These are phyloP conservation scores for Rhynchospora pubera DNA, from an alignment of 176 grass and related monocot genomes.

Conservation along the genomic window DNA sequence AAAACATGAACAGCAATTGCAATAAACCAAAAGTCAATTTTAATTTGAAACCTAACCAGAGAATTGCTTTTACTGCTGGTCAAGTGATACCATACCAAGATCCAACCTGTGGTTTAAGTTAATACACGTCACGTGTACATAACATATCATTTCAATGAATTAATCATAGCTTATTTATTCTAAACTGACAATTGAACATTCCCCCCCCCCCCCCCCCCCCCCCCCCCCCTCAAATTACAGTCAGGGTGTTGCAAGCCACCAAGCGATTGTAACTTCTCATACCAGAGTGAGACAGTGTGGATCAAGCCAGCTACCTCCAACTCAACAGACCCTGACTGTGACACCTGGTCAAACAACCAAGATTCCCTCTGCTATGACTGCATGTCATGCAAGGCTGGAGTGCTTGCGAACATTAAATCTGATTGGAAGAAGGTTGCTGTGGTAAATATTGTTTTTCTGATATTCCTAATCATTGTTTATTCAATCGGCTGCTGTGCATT, in stretches of 20 bases:
- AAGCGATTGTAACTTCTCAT: constrained; percentile 69
- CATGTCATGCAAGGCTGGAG: constrained; percentile 74
- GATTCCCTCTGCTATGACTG: constrained; percentile 63
- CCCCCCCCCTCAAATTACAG: constrained; percentile 30
- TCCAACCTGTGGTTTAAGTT: background rate
- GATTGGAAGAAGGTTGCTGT: constrained; percentile 93
- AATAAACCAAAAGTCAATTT: too few species aligned
- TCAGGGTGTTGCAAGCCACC: constrained; percentile 91
- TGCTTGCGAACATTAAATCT: constrained; percentile 79
- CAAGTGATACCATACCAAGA: background rate
- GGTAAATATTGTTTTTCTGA: constrained; percentile 70
- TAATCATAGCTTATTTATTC: background rate
- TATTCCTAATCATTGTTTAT: constrained; percentile 82
- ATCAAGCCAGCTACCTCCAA: constrained; percentile 46
- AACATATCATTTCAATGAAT: background rate
- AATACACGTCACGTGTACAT: background rate
- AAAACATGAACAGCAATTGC: too few species aligned
- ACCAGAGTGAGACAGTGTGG: constrained; percentile 57
- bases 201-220: too few species aligned
- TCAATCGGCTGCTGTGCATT: constrained; percentile 81
- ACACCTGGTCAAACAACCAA: constrained; percentile 60
- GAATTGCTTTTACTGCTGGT: background rate
- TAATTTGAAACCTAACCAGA: too few species aligned
- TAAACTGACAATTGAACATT: background rate
- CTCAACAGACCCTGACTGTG: constrained; percentile 44